These are phyloP conservation scores for Arthrobotrys sphaeroides DNA, from an alignment of 2,329 filamentous ascomycete species.

Conservation along the genomic window DNA sequence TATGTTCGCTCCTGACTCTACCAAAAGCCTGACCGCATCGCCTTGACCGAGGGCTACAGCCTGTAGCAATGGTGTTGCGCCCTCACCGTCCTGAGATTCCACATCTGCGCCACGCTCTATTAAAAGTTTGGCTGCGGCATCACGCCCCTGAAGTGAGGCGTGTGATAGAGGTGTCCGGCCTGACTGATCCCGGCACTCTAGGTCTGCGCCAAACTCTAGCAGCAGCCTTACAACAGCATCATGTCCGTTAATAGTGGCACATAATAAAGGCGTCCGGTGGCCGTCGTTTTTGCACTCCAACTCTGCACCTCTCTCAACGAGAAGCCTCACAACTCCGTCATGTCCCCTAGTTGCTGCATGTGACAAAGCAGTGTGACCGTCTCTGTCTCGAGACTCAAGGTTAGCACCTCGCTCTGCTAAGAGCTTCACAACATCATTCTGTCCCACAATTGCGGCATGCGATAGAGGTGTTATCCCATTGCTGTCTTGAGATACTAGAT, in stretches of 20 bases:
- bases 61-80: background rate
- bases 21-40: no score
- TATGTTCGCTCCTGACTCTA: no score
- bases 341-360: no score
- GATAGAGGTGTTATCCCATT: no score
- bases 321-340: no score
- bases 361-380: no score
- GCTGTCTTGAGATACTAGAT: no score
- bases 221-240: background rate
- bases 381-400: no score
- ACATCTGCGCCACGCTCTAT: slow-evolving; percentile 16
- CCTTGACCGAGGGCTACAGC: no score
- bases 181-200: background rate
- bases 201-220: background rate
- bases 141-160: slow-evolving; percentile 51
- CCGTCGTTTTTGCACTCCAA: background rate
- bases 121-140: slow-evolving; percentile 44
- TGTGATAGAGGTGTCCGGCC: slow-evolving; percentile 42
- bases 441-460: no score
- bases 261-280: background rate
- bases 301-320: background rate
- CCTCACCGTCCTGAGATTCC: background rate
- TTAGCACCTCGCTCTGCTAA: no score
- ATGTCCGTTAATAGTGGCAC: background rate
- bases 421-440: no score